Conservation (phyloP, 2,329 filamentous ascomycete species). For the Alternaria sp. region DNA sequence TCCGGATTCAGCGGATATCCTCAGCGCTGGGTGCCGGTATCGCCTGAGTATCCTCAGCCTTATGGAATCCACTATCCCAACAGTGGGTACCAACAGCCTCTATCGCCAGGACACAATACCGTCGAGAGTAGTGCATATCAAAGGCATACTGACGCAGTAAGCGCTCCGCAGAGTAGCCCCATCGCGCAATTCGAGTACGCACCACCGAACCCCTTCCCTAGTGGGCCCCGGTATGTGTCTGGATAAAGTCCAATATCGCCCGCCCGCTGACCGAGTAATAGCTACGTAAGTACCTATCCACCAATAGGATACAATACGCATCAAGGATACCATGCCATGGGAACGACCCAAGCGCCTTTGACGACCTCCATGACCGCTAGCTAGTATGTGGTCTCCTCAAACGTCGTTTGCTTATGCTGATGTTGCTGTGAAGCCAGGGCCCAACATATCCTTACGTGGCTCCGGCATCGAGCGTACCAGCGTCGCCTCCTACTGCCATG, state of each 20-base stretch:
- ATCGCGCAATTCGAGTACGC: not conserved
- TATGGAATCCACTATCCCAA: not conserved
- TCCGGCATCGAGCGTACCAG: not conserved
- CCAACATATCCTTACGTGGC: not conserved
- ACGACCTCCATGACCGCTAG: not conserved
- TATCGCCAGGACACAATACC: not conserved
- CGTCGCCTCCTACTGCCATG: not conserved
- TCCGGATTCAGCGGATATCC: not conserved
- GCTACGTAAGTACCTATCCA: not conserved
- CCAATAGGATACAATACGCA: not conserved
- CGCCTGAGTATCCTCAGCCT: not conserved
- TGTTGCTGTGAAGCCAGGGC: not conserved
- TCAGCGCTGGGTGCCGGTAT: not conserved
- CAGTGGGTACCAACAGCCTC: not conserved
- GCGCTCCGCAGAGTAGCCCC: not conserved
- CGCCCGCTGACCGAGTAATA: not conserved
- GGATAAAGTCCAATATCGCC: not conserved
- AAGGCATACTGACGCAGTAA: not conserved
- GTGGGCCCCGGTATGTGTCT: not conserved
- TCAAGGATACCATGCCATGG: not conserved
- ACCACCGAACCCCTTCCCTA: not conserved
- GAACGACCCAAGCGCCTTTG: not conserved
- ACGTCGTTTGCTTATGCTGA: not conserved
- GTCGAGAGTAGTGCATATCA: not conserved
- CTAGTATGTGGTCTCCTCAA: not conserved